Conservation (phyloP, 305 asterid species). For the Nicotiana rustica region DNA sequence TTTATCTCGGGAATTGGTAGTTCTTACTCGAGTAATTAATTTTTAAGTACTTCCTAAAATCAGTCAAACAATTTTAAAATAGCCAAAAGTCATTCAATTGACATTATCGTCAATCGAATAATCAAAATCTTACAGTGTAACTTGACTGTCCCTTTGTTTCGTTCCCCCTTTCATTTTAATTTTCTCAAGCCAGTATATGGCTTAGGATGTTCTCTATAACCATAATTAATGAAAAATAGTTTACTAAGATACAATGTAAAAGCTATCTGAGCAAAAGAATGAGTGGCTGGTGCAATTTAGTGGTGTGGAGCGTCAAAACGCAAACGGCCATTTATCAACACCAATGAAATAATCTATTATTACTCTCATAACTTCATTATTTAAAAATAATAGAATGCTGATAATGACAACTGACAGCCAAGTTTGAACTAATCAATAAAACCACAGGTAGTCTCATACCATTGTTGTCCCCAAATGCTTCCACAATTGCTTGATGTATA, state of each 20-base stretch:
- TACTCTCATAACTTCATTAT: background rate
- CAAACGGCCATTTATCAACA: background rate
- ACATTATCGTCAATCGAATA: no score
- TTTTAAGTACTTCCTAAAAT: background rate
- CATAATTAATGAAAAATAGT: background rate
- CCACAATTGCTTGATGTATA: constrained; percentile 52
- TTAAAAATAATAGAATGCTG: background rate
- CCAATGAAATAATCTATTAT: background rate
- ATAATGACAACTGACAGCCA: background rate
- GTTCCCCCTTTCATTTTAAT: background rate
- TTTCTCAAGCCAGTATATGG: background rate
- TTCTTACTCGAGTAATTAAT: background rate
- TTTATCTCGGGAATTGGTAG: background rate
- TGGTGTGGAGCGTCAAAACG: background rate
- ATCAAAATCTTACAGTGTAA: background rate
- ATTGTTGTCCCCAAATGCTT: constrained; percentile 54
- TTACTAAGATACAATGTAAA: background rate
- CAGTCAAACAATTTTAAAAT: background rate
- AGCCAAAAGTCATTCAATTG: background rate
- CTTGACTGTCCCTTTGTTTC: background rate
- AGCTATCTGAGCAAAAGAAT: constrained; percentile 17
- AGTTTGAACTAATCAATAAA: constrained; percentile 22
- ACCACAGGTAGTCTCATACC: constrained; percentile 40
- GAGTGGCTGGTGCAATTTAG: constrained; percentile 5
- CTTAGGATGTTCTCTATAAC: background rate